These are phyloP conservation scores for Daldinia eschscholtzii DNA, from an alignment of 2,329 filamentous ascomycete genomes.

Conservation along the genomic window DNA sequence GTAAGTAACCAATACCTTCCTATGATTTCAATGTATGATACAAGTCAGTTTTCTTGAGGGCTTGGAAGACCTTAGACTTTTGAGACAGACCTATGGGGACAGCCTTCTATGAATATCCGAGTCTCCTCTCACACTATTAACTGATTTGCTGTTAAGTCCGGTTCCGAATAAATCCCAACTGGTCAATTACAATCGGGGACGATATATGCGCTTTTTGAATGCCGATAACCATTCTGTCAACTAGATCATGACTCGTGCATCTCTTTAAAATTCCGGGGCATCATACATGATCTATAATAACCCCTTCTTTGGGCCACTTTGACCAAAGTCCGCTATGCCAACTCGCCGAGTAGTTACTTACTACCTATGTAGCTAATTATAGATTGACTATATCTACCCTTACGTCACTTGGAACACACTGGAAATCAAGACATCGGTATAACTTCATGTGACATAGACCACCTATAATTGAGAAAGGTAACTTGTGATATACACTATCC, in stretches of 20 bases:
- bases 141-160: not conserved
- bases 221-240: not conserved
- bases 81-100: not conserved
- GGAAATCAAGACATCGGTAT: not conserved
- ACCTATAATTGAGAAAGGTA: not conserved
- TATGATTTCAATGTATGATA: not conserved
- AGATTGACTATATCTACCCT: not conserved
- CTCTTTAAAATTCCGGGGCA: not conserved
- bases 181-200: not conserved
- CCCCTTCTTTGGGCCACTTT: not conserved
- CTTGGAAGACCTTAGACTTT: not conserved
- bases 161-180: slow-evolving; percentile 7
- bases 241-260: not conserved
- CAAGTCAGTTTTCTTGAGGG: not conserved
- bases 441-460: not conserved
- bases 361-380: not conserved
- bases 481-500: not conserved
- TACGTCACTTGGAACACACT: not conserved
- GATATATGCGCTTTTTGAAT: not conserved
- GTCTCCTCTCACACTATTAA: not conserved
- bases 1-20: not conserved
- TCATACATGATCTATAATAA: not conserved
- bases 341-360: not conserved
- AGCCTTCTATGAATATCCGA: not conserved
- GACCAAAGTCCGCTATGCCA: not conserved